Evolutionary conservation across 495 filamentous ascomycete genomes (phyloP), one percentile per base, ranked within the genome.

Genomic region (Alectoria sarmentosa): DNA sequence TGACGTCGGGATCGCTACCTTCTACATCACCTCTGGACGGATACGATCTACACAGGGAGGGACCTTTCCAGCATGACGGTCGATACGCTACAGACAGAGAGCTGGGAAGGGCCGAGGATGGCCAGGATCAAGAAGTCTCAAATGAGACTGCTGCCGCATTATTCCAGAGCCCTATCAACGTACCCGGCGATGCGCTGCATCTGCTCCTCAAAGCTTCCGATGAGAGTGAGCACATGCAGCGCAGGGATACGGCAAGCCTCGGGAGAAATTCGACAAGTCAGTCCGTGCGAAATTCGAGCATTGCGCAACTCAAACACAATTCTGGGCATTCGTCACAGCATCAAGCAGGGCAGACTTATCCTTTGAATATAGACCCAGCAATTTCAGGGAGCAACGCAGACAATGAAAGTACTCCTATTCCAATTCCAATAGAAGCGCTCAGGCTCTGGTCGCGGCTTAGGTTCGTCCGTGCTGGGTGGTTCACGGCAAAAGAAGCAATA

Each of bases 391-490:
- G 73, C n/a, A 62, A 38, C 11, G 44, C 34, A 8, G 56, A 26
- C 44, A 56, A 42, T 26, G 34, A 42, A 26, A 37, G 15, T 21
- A 34, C 39, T 36, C 54, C 55, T 42, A 37, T 55, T 17, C 46
- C 58, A 5, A 37, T 55, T 17, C 46, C 58, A 5, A 36, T 54
- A 37, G 86, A 90, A 65, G 90, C 91, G 9, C 72, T 96, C 61
- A 88, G 86, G 69, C 89, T 90, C 14, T 98, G 94, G 94, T 87
- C 88, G 14, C 83, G 90, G 67, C 87, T 95, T 70, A 85, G 92
- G 62, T 97, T 98, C 73, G 93, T 98, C 26, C 88, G 90, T 59
- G 91, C 90, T 11, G 94, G 94, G 28, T 98, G 94, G 94, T 92
- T 98, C 70, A 96, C 91, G 0, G 90, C 93, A 3, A 84, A 87